Evolutionary conservation across 2,329 filamentous ascomycete genomes (phyloP).

Genomic region (Aspergillus quadrilineatus): DNA sequence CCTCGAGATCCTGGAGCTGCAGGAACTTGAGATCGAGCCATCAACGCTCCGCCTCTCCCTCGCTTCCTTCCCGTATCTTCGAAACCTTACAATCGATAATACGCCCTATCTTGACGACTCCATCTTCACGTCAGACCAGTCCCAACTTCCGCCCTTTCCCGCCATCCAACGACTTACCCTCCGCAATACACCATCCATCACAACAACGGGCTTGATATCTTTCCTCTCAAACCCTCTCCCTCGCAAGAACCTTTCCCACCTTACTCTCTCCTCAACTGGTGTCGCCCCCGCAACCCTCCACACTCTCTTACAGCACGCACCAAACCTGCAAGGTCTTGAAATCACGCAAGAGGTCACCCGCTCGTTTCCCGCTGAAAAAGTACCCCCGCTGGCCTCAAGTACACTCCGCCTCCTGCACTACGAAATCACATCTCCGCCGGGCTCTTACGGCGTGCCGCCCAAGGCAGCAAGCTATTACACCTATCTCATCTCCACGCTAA

Average conservation of each 20-base stretch:
- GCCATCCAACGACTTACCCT: conserved; percentile 71
- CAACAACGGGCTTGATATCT: conserved; percentile 65
- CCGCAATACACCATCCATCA: conserved; percentile 69
- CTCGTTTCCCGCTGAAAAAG: conserved; percentile 55
- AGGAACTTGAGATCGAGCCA: conserved; percentile 38
- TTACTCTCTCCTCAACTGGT: conserved; percentile 72
- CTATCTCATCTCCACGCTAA: conserved; percentile 80
- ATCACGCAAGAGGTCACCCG: conserved; percentile 57
- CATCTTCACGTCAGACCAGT: conserved; percentile 61
- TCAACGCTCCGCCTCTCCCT: conserved; percentile 66
- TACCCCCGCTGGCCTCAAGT: conserved; percentile 66
- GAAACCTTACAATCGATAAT: conserved; percentile 71
- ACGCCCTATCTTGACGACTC: conserved; percentile 72
- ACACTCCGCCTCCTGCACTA: conserved; percentile 74
- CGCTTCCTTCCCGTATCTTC: conserved; percentile 63
- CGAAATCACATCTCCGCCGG: conserved; percentile 66
- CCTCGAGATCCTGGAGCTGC: conserved; percentile 44
- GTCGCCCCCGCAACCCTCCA: conserved; percentile 51
- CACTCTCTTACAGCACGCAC: conserved; percentile 43
- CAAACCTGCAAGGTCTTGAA: conserved; percentile 46
- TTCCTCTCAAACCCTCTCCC: conserved; percentile 66
- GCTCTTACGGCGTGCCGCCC: conserved; percentile 56
- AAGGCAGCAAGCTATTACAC: conserved; percentile 69
- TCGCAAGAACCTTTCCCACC: conserved; percentile 60
- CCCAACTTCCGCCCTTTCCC: conserved; percentile 68